phyloP scores from a whole-genome alignment of 106 monocot genomes.

The Dendrobium catenatum region DNA sequence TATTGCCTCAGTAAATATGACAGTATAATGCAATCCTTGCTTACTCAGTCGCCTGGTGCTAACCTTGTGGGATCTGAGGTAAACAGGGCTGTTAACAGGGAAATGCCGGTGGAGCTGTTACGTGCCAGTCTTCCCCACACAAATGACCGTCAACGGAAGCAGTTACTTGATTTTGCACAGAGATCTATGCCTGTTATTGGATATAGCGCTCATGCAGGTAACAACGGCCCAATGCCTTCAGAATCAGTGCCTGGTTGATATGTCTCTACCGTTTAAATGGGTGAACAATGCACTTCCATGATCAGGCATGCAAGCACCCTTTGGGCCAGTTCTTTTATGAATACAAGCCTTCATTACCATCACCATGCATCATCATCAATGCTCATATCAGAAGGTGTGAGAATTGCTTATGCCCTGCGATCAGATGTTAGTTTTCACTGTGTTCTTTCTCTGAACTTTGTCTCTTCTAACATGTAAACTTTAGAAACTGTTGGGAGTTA shows the following conservation, averaged over 20 bases:
- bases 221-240: conserved; percentile 14
- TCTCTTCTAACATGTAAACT: background rate
- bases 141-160: conserved; percentile 32
- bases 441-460: background rate
- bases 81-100: conserved; percentile 34
- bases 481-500: conserved; percentile 4
- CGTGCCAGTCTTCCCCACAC: conserved; percentile 55
- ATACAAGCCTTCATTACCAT: background rate
- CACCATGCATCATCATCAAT: background rate
- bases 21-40: conserved; percentile 66
- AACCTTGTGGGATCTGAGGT: conserved; percentile 13
- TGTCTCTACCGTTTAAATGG: no score
- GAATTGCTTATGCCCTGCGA: background rate
- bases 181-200: conserved; percentile 34
- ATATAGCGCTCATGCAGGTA: conserved; percentile 16
- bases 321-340: background rate
- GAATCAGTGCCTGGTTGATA: conserved; percentile 31
- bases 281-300: no score
- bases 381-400: background rate
- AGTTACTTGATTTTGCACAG: conserved; percentile 43
- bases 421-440: background rate
- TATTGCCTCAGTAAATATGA: conserved; percentile 85
- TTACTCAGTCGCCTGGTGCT: conserved; percentile 22
- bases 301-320: background rate
- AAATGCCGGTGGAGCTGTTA: conserved; percentile 52